Evolutionary conservation across 192 early-diverging fungal species (phyloP).

Genomic region (Bifiguratus adelaidae): DNA sequence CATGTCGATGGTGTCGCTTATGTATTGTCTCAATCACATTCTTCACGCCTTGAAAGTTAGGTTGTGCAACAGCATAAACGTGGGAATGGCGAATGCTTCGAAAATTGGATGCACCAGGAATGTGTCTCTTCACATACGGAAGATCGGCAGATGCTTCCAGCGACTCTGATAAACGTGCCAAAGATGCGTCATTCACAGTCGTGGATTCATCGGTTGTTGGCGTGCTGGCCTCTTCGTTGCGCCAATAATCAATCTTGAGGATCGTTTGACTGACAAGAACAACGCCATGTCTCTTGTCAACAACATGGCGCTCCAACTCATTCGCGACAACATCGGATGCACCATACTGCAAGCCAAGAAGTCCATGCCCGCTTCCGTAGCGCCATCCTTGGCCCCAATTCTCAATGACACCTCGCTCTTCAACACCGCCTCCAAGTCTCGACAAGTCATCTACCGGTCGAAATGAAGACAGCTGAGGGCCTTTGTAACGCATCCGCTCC

Average conservation of each 20-base stretch:
- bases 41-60: conserved; percentile 42
- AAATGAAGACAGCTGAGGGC: conserved; percentile 33
- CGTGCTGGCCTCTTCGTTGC: background rate
- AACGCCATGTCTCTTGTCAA: conserved; percentile 40
- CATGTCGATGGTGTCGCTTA: conserved; percentile 3
- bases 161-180: too few relatives aligned
- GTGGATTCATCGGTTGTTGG: background rate
- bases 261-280: conserved; percentile 47
- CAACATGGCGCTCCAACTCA: conserved; percentile 41
- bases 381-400: background rate
- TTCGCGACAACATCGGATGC: conserved; percentile 14
- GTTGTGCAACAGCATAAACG: conserved; percentile 47
- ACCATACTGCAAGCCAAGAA: too few relatives aligned
- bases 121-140: conserved; percentile 5
- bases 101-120: conserved; percentile 49
- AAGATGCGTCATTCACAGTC: too few relatives aligned
- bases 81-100: conserved; percentile 21
- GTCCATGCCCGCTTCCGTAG: too few relatives aligned
- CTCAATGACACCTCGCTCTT: background rate
- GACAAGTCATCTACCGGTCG: conserved; percentile 47
- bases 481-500: conserved; percentile 26
- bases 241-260: conserved; percentile 51
- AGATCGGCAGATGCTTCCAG: background rate
- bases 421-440: background rate
- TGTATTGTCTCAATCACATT: conserved; percentile 21